These are phyloP conservation scores for Fusarium nodosum DNA, from an alignment of 2,329 filamentous ascomycete genomes.

Conservation along the genomic window DNA sequence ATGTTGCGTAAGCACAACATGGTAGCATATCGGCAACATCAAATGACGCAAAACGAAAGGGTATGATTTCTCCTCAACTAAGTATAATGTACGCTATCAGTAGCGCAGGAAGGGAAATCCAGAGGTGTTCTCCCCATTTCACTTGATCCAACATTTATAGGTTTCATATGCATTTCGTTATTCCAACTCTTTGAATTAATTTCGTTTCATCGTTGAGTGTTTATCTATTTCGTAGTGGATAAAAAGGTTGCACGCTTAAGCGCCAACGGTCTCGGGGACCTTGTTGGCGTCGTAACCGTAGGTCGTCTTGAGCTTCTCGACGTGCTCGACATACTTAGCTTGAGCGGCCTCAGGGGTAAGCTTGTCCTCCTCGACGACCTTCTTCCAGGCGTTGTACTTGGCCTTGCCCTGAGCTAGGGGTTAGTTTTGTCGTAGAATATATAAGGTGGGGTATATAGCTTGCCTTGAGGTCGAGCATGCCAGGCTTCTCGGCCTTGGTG, in stretches of 20 bases:
- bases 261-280: slow-evolving; percentile 69
- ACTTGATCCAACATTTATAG: slow-evolving; percentile 29
- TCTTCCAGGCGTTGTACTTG: slow-evolving; percentile 84
- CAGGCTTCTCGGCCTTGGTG: slow-evolving; percentile 67
- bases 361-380: slow-evolving; percentile 72
- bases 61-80: slow-evolving; percentile 42
- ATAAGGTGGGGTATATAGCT: slow-evolving; percentile 14
- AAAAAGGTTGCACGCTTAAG: slow-evolving; percentile 22
- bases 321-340: slow-evolving; percentile 79
- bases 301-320: slow-evolving; percentile 78
- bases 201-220: slow-evolving; percentile 23
- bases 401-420: slow-evolving; percentile 74
- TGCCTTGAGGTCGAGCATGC: slow-evolving; percentile 79
- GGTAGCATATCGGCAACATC: background rate
- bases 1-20: background rate
- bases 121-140: slow-evolving; percentile 16
- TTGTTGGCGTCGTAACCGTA: slow-evolving; percentile 77
- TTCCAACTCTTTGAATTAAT: slow-evolving; percentile 35
- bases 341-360: slow-evolving; percentile 76
- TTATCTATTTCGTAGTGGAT: slow-evolving; percentile 19
- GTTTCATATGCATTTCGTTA: slow-evolving; percentile 18
- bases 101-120: slow-evolving; percentile 22
- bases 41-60: slow-evolving; percentile 32
- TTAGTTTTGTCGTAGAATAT: slow-evolving; percentile 18
- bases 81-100: slow-evolving; percentile 20